Conservation (phyloP, 164 flowering plant genomes). For the Protea cynaroides region DNA sequence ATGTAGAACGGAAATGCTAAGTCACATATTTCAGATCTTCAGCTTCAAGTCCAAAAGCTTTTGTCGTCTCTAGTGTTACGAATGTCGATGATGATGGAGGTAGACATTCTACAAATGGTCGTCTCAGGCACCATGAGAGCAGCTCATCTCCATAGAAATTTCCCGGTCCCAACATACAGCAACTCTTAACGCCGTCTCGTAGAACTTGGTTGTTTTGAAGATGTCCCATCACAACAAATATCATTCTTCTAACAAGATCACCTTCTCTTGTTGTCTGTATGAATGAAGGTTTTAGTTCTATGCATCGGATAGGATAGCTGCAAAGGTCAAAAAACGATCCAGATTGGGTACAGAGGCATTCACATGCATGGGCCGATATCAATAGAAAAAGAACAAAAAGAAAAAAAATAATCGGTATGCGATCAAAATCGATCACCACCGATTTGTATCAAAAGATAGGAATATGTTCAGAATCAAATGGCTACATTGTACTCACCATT, state of each 20-base stretch:
- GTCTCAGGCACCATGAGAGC: conserved; percentile 82
- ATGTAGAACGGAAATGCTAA: conserved; percentile 87
- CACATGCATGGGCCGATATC: too few species aligned
- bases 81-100: conserved; percentile 87
- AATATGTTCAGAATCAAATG: neutral
- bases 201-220: conserved; percentile 90
- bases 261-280: conserved; percentile 78
- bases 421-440: too few species aligned
- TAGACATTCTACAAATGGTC: conserved; percentile 77
- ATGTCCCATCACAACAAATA: conserved; percentile 87
- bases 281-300: too few species aligned
- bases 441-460: too few species aligned
- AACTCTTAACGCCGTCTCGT: conserved; percentile 76
- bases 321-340: too few species aligned
- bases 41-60: conserved; percentile 88
- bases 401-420: too few species aligned
- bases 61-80: conserved; percentile 77
- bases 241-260: conserved; percentile 90
- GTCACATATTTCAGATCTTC: conserved; percentile 89
- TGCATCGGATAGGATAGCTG: too few species aligned
- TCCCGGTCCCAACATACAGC: conserved; percentile 96
- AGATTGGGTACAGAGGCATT: too few species aligned
- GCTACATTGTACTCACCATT: conserved; percentile 39
- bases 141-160: conserved; percentile 96
- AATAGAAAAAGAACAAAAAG: too few species aligned